Evolutionary conservation across 768 basidiomycete genomes (phyloP).

Genomic region (Podaxis pistillaris): DNA sequence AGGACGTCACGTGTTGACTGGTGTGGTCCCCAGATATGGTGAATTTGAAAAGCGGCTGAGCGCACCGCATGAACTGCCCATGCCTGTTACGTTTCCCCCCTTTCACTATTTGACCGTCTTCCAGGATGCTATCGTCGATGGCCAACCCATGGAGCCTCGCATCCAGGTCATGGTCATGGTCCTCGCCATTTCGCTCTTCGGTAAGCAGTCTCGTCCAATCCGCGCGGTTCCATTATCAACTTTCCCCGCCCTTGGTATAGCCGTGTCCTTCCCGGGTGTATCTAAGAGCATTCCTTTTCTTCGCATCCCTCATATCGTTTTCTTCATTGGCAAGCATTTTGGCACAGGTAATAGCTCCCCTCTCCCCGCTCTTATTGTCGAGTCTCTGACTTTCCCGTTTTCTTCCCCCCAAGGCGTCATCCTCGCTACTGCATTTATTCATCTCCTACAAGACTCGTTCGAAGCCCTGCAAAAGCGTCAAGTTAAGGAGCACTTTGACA

Average conservation of each 20-base stretch:
- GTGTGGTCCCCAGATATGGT: constrained; percentile 8
- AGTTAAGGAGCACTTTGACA: constrained; percentile 45
- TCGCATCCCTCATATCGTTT: constrained; percentile 63
- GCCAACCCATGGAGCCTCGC: constrained; percentile 15
- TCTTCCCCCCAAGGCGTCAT: constrained; percentile 59
- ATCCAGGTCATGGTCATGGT: constrained; percentile 47
- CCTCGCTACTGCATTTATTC: constrained; percentile 79
- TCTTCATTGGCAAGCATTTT: constrained; percentile 88
- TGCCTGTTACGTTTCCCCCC: background rate
- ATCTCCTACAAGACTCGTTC: constrained; percentile 78
- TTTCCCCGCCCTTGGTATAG: constrained; percentile 26
- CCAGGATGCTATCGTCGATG: background rate
- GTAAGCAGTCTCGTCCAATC: constrained; percentile 34
- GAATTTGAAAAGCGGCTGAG: background rate
- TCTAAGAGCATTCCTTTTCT: constrained; percentile 53
- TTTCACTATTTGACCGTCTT: background rate
- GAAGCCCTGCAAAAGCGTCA: constrained; percentile 47
- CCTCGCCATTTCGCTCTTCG: constrained; percentile 61
- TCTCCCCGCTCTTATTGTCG: background rate
- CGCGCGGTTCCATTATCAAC: background rate
- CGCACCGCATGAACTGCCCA: background rate
- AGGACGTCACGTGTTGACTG: constrained; percentile 11
- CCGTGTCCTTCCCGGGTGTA: constrained; percentile 72
- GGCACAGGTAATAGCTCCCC: constrained; percentile 55
- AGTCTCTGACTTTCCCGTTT: background rate